Conservation (phyloP, 345 rosid genomes). For the Salix exigua region DNA sequence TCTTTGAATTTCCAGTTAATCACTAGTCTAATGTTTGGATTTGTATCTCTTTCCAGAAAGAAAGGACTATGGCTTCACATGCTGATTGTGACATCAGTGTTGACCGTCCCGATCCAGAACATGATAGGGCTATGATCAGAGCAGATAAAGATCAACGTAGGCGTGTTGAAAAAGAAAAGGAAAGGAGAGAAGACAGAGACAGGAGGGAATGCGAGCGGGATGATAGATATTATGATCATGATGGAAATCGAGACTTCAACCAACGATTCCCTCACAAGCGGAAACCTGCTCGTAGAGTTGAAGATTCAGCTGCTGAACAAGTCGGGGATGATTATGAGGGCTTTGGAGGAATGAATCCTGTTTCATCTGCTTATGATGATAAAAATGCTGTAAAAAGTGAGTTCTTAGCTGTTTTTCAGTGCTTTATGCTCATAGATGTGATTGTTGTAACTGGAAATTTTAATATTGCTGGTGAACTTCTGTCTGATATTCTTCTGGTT, state of each 20-base stretch:
- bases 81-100: conserved; percentile 52
- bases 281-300: conserved; percentile 37
- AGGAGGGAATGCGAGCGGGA: conserved; percentile 52
- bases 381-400: conserved; percentile 61
- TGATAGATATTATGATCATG: conserved; percentile 56
- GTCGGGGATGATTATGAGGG: conserved; percentile 55
- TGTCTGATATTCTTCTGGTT: background rate
- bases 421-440: background rate
- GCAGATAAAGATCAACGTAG: conserved; percentile 65
- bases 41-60: conserved; percentile 53
- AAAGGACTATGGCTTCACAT: conserved; percentile 46
- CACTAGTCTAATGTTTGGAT: conserved; percentile 26
- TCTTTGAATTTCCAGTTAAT: conserved; percentile 8
- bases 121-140: conserved; percentile 47
- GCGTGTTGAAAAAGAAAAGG: conserved; percentile 65
- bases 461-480: background rate
- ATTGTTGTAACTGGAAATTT: background rate
- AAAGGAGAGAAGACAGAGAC: conserved; percentile 67
- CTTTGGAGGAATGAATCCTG: conserved; percentile 46
- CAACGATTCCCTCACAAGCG: conserved; percentile 50
- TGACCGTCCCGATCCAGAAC: conserved; percentile 58
- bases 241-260: conserved; percentile 55
- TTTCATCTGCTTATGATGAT: conserved; percentile 61
- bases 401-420: conserved; percentile 16
- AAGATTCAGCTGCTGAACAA: conserved; percentile 54